Base-by-base conservation (phyloP, 2,329 filamentous ascomycete species). In the Raffaelea ambrosiae region DNA sequence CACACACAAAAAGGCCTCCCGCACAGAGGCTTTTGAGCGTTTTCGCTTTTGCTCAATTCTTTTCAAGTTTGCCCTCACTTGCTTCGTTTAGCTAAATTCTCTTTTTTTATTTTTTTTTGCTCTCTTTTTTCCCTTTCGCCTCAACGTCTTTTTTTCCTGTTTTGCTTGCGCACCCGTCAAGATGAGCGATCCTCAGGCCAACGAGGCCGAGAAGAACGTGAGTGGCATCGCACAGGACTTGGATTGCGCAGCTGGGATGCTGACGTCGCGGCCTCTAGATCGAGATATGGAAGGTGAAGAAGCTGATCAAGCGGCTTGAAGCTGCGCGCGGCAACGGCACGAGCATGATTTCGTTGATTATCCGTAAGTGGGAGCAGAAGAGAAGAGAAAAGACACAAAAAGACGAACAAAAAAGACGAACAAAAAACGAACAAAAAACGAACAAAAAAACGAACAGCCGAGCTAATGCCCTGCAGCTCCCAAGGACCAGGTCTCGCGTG, bases 311-410 rank as follows among this genome's bases (percentile, higher is more conserved):
- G 74, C 87, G 93, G 62, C 88, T 98, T 61, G 93, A 97, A 71
- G 86, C 88, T 54, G 94, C 94, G 59, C 81, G 94, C 67, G 93
- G 93, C 67, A 98, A 98, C 81, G 93, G 93, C 73, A 98, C 93
- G 55, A 91, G 85, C 74, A 98, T 98, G 93, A 98, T 98, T 71
- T 97, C 91, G 55, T 81, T 98, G 70, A 96, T 98, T 62, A 97
- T 98, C 64, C 93, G 88, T 94, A 75, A 63, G 86, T 73, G 48
- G 20, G 20, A 19, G 5, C 5, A 41, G n/a, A 22, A 40, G n/a
- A 33, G 0, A 40, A 9, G n/a, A 39, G 35, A 13, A 22, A 19
- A 33, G n/a, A n/a, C 31, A 33, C 19, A n/a, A 44, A n/a, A 11
- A 21, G 16, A 4, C n/a, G n/a, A 44, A 43, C 47, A 43, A n/a